These are phyloP conservation scores for Claviceps lovelessii DNA, from an alignment of 2,329 filamentous ascomycete species.

Conservation along the genomic window DNA sequence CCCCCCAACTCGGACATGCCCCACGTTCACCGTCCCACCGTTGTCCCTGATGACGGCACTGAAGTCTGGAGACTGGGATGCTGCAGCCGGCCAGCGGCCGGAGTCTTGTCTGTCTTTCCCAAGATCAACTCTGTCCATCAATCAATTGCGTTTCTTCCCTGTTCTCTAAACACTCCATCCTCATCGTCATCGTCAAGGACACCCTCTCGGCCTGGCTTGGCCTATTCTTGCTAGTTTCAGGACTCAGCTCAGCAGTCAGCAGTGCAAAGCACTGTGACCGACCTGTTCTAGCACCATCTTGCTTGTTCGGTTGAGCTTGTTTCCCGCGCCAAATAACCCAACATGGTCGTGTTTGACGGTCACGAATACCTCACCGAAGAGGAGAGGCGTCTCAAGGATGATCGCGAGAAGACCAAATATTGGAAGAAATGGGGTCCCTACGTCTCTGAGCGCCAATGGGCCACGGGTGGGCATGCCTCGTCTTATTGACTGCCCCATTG, in stretches of 20 bases:
- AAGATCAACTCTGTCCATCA: background rate
- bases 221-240: background rate
- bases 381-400: conserved; percentile 78
- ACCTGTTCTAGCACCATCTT: background rate
- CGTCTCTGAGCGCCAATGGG: conserved; percentile 88
- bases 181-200: background rate
- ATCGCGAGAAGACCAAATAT: conserved; percentile 71
- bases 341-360: conserved; percentile 81
- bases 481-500: background rate
- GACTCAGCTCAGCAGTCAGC: too few species aligned
- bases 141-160: background rate
- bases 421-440: conserved; percentile 99
- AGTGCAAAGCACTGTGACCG: background rate
- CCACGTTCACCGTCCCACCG: conserved; percentile 1
- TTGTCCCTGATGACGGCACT: background rate
- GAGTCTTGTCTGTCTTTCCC: background rate
- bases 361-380: conserved; percentile 80
- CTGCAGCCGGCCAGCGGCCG: background rate
- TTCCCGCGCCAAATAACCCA: conserved; percentile 9
- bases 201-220: background rate
- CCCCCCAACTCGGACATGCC: conserved; percentile 4
- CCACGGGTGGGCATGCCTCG: conserved; percentile 50
- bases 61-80: background rate
- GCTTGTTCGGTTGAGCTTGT: conserved; percentile 2
- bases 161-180: background rate